Percentiles rank a stretch among this genome's conserved stretches.
phyloP scores from a whole-genome alignment of 306 rosid genomes.

The Cyamopsis tetragonoloba region DNA sequence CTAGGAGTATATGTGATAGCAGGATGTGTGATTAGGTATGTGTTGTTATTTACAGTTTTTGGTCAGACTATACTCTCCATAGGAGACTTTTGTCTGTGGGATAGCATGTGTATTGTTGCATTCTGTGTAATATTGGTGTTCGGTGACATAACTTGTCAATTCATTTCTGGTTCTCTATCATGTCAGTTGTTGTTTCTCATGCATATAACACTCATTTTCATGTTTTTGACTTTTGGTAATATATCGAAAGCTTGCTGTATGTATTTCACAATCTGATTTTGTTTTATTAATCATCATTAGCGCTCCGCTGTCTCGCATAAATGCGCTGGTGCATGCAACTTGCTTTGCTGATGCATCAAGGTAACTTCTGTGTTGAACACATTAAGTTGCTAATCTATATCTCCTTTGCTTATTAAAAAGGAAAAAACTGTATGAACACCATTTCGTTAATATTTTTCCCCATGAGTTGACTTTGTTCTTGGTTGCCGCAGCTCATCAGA shows the following conservation, averaged over 20 bases:
- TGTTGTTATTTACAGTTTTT: too few relatives aligned
- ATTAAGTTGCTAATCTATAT: constrained; percentile 18
- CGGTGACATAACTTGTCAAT: too few relatives aligned
- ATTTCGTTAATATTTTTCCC: background rate
- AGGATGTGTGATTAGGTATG: too few relatives aligned
- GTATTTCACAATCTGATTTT: constrained; percentile 21
- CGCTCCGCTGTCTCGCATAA: constrained; percentile 74
- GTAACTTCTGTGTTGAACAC: constrained; percentile 43
- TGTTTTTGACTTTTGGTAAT: constrained; percentile 7
- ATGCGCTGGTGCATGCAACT: constrained; percentile 83
- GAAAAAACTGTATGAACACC: background rate
- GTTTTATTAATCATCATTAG: constrained; percentile 33
- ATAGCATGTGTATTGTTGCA: too few relatives aligned
- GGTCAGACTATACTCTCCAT: too few relatives aligned
- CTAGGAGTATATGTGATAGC: too few relatives aligned
- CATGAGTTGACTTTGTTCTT: constrained; percentile 25
- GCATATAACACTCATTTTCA: constrained; percentile 11
- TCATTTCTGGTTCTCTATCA: too few relatives aligned
- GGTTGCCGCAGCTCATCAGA: constrained; percentile 72
- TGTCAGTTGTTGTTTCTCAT: constrained; percentile 13
- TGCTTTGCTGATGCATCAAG: constrained; percentile 94
- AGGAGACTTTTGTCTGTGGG: too few relatives aligned
- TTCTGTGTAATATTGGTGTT: too few relatives aligned
- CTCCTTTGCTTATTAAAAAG: background rate
- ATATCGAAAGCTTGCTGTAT: constrained; percentile 8